phyloP scores from a whole-genome alignment of 805 yeast species.

The Cyberlindnera euphorbiiphila region DNA sequence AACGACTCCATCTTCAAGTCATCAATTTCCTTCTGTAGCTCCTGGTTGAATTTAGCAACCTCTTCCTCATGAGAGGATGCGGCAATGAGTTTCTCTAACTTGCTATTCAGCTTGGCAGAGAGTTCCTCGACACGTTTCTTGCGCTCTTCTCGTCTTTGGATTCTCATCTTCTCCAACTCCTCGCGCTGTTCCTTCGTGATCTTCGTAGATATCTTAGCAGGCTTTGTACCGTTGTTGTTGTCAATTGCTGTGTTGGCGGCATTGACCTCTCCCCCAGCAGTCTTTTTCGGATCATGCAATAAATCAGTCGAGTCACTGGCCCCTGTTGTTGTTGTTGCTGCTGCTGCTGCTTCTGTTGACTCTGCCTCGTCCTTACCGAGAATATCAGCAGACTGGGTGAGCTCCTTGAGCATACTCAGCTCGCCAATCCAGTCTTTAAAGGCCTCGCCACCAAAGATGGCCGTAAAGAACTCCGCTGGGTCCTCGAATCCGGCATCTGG shows the following conservation, averaged over 20 bases:
- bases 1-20: conserved; percentile 91
- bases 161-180: conserved; percentile 46
- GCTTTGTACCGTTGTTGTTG: neutral
- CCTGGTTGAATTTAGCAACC: conserved; percentile 43
- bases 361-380: conserved; percentile 28
- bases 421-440: conserved; percentile 80
- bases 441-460: conserved; percentile 81
- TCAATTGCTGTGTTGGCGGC: neutral
- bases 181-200: conserved; percentile 43
- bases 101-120: conserved; percentile 42
- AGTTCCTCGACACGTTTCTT: conserved; percentile 48
- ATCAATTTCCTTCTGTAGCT: conserved; percentile 61
- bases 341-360: too few species aligned
- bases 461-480: conserved; percentile 78
- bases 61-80: conserved; percentile 47
- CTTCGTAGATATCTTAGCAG: conserved; percentile 14
- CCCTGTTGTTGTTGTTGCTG: too few species aligned
- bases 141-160: conserved; percentile 49
- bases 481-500: conserved; percentile 77
- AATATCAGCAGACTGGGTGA: conserved; percentile 53
- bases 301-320: conserved; percentile 13
- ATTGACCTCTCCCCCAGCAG: neutral
- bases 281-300: conserved; percentile 6
- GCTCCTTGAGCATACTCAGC: conserved; percentile 60
- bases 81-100: conserved; percentile 41